Conservation (phyloP, 2,329 filamentous ascomycete species). For the Trichophyton schoenleinii region DNA sequence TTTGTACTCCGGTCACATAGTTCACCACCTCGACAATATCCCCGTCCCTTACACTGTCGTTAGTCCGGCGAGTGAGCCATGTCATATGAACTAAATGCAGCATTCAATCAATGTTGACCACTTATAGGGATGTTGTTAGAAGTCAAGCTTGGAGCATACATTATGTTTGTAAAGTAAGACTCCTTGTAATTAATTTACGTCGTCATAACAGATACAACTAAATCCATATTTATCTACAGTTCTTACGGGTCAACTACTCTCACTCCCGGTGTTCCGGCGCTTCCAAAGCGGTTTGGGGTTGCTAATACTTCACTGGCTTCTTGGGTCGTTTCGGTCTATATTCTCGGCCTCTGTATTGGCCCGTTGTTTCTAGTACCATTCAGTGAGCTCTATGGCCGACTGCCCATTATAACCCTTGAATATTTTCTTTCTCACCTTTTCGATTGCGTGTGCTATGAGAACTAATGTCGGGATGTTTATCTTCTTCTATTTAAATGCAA, state of each 20-base stretch:
- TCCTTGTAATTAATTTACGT: conserved; percentile 16
- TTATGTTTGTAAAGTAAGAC: conserved; percentile 38
- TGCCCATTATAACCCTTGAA: conserved; percentile 40
- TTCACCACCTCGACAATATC: background rate
- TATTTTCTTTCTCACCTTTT: conserved; percentile 47
- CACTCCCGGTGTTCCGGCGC: conserved; percentile 28
- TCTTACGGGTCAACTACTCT: conserved; percentile 34
- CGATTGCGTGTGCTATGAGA: conserved; percentile 48
- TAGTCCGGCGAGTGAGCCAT: background rate
- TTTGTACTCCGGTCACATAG: too few relatives aligned
- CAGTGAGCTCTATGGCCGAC: conserved; percentile 50
- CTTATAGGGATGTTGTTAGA: background rate
- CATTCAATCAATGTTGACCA: background rate
- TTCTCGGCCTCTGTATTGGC: conserved; percentile 49
- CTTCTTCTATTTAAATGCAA: conserved; percentile 51
- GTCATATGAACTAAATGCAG: background rate
- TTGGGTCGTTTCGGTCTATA: conserved; percentile 49
- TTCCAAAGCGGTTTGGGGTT: conserved; percentile 37
- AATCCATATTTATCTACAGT: conserved; percentile 8
- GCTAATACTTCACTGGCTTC: conserved; percentile 33
- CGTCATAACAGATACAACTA: background rate
- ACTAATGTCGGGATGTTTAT: conserved; percentile 47
- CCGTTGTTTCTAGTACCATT: conserved; percentile 54
- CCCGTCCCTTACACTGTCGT: background rate
- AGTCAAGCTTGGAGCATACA: conserved; percentile 19